phyloP scores from a whole-genome alignment of 345 rosid species.

The Pistacia integerrima region DNA sequence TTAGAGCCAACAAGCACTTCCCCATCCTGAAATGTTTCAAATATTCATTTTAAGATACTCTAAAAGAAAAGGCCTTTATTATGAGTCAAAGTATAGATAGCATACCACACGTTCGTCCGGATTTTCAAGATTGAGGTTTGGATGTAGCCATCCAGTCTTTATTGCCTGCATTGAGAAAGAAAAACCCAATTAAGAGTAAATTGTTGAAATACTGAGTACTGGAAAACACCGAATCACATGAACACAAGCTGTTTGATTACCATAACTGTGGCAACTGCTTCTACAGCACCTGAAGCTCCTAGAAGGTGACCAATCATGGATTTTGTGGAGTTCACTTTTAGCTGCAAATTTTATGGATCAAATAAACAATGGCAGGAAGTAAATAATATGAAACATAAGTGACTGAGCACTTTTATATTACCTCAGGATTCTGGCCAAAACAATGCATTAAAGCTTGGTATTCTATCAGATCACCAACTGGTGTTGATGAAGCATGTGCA shows the following conservation, averaged over 20 bases:
- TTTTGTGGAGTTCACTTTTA: slow-evolving; percentile 47
- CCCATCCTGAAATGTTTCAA: slow-evolving; percentile 23
- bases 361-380: neutral
- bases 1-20: slow-evolving; percentile 30
- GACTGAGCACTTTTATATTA: slow-evolving; percentile 10
- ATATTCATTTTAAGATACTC: neutral
- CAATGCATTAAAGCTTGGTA: slow-evolving; percentile 49
- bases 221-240: neutral
- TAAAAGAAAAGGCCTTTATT: neutral
- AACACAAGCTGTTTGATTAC: slow-evolving; percentile 12
- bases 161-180: slow-evolving; percentile 30
- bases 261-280: slow-evolving; percentile 46
- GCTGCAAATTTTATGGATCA: slow-evolving; percentile 20
- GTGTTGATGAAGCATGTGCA: slow-evolving; percentile 66
- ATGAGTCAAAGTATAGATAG: neutral
- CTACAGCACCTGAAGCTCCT: slow-evolving; percentile 50
- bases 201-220: no score
- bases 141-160: slow-evolving; percentile 45
- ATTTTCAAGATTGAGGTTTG: slow-evolving; percentile 37
- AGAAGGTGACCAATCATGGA: slow-evolving; percentile 51
- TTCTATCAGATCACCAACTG: slow-evolving; percentile 53
- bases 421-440: slow-evolving; percentile 45
- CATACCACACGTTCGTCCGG: slow-evolving; percentile 38
- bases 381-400: neutral
- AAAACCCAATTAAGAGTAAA: no score